These are phyloP conservation scores for Rhododendron griersonianum DNA, from an alignment of 148 eudicot species.

Conservation along the genomic window DNA sequence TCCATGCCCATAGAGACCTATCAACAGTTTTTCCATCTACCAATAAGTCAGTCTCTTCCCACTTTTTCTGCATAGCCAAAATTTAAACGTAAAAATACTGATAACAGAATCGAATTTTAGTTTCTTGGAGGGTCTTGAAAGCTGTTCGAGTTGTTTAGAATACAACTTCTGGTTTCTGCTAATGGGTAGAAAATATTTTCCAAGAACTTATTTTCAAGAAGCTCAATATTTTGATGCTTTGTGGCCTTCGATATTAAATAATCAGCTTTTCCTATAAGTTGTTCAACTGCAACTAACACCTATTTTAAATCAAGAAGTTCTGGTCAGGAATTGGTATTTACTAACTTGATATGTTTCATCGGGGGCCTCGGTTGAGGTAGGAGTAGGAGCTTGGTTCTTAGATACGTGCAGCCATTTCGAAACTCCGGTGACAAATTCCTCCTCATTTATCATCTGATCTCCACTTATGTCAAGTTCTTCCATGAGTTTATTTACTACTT, in stretches of 20 bases:
- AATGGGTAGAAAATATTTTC: neutral
- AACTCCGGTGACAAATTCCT: slow-evolving; percentile 30
- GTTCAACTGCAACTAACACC: neutral
- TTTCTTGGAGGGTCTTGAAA: neutral
- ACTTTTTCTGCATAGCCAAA: slow-evolving; percentile 23
- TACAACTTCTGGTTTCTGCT: neutral
- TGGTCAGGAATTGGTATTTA: neutral
- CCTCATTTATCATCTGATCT: slow-evolving; percentile 25
- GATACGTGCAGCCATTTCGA: slow-evolving; percentile 22
- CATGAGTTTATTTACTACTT: slow-evolving; percentile 23
- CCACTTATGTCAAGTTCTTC: slow-evolving; percentile 30
- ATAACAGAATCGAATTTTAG: neutral
- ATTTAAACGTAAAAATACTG: neutral
- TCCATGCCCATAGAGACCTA: slow-evolving; percentile 20
- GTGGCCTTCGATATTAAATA: neutral
- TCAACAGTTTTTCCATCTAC: slow-evolving; percentile 14
- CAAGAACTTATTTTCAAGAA: neutral
- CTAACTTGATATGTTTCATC: slow-evolving; percentile 24
- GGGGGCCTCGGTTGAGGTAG: neutral
- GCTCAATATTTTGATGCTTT: neutral
- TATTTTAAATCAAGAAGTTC: neutral
- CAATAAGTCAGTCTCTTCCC: slow-evolving; percentile 21
- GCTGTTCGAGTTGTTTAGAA: neutral
- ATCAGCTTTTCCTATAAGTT: neutral
- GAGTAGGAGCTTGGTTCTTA: neutral